These are phyloP conservation scores for Penstemon newberryi DNA, from an alignment of 257 asterid species.

Conservation along the genomic window DNA sequence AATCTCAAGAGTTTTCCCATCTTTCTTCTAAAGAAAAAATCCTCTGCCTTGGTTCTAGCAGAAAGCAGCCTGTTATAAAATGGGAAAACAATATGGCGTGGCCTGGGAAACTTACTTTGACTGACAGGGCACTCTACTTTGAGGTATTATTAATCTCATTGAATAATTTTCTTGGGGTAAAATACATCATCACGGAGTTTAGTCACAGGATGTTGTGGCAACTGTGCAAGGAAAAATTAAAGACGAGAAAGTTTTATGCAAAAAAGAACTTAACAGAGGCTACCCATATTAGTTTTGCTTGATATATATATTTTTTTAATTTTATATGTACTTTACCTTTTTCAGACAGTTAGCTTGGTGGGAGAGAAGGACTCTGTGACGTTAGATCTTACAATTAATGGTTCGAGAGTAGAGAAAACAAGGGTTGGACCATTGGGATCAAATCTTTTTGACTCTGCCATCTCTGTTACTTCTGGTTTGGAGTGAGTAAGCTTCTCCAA, in stretches of 20 bases:
- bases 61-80: slow-evolving; percentile 90
- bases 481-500: slow-evolving; percentile 96
- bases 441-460: slow-evolving; percentile 88
- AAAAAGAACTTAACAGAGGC: too few species aligned
- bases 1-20: slow-evolving; percentile 47
- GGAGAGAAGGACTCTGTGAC: slow-evolving; percentile 55
- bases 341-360: slow-evolving; percentile 62
- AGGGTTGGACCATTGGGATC: slow-evolving; percentile 93
- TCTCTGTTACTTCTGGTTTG: slow-evolving; percentile 69
- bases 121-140: slow-evolving; percentile 85
- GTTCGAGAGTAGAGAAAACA: slow-evolving; percentile 62
- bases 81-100: slow-evolving; percentile 92
- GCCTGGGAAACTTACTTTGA: slow-evolving; percentile 92
- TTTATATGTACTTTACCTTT: not conserved
- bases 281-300: too few species aligned
- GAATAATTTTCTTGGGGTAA: slow-evolving; percentile 14
- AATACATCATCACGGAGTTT: too few species aligned
- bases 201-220: too few species aligned
- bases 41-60: slow-evolving; percentile 83
- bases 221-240: too few species aligned
- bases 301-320: too few species aligned
- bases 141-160: slow-evolving; percentile 56
- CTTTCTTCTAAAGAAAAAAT: slow-evolving; percentile 49
- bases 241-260: too few species aligned
- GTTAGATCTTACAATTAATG: slow-evolving; percentile 72